These are phyloP conservation scores for Limnanthes douglasii DNA, from an alignment of 345 rosid species.

Conservation along the genomic window DNA sequence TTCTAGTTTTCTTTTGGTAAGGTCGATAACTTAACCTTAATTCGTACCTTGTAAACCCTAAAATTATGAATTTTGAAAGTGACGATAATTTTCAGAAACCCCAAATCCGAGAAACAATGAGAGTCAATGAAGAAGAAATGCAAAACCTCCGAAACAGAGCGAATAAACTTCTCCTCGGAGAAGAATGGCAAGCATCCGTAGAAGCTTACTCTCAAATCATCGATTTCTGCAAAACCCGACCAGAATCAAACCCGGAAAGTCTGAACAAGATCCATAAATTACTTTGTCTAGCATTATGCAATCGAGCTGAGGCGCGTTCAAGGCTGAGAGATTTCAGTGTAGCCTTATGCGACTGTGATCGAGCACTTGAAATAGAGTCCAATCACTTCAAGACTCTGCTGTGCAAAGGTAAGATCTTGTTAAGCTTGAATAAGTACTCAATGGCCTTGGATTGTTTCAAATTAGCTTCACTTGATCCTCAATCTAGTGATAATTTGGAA, in stretches of 20 bases:
- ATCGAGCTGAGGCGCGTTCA: constrained; percentile 53
- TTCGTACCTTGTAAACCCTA: too few relatives aligned
- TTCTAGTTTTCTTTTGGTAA: too few relatives aligned
- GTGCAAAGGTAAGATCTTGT: constrained; percentile 70
- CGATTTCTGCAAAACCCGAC: constrained; percentile 26
- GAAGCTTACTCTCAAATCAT: constrained; percentile 46
- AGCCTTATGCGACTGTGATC: constrained; percentile 51
- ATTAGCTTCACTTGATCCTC: constrained; percentile 34
- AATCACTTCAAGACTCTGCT: constrained; percentile 72
- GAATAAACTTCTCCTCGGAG: constrained; percentile 56
- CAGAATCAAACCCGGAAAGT: constrained; percentile 12
- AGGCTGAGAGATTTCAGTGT: constrained; percentile 26
- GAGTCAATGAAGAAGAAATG: constrained; percentile 35
- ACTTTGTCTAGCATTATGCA: constrained; percentile 58
- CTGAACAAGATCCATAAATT: constrained; percentile 30
- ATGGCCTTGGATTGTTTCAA: constrained; percentile 59
- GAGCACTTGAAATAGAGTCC: constrained; percentile 38
- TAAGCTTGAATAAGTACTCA: constrained; percentile 42
- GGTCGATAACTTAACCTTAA: too few relatives aligned
- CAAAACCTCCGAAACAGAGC: constrained; percentile 66
- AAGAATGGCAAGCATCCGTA: constrained; percentile 66
- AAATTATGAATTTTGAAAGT: too few relatives aligned
- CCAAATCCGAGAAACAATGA: too few relatives aligned
- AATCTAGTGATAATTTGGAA: constrained; percentile 35
- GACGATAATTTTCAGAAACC: too few relatives aligned